Percentiles rank a stretch among this genome's conserved stretches.
These are phyloP conservation scores for Cercophora scortea DNA, from an alignment of 495 filamentous ascomycete genomes.

Conservation along the genomic window DNA sequence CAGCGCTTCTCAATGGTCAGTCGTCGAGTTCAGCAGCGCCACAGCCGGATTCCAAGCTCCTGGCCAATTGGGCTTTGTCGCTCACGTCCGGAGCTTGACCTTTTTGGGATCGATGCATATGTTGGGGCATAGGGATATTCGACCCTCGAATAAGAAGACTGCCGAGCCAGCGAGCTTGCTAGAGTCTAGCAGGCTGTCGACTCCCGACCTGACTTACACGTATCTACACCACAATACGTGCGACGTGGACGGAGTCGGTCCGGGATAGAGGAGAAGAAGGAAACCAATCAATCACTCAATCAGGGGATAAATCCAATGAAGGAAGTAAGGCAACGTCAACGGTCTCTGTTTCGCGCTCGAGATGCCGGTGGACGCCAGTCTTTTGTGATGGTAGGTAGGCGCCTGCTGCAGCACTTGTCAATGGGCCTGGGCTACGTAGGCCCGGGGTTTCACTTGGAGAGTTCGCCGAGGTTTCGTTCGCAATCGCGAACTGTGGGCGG, in stretches of 20 bases:
- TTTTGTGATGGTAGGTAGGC: neutral
- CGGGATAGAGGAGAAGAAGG: neutral
- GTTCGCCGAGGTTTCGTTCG: neutral
- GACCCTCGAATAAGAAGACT: neutral
- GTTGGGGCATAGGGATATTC: neutral
- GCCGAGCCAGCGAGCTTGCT: neutral
- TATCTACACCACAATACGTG: neutral
- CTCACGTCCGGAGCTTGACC: constrained; percentile 14
- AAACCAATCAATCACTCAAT: too few relatives aligned
- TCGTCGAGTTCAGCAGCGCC: constrained; percentile 17
- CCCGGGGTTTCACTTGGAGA: neutral
- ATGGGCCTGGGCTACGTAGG: neutral
- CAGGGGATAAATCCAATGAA: too few relatives aligned
- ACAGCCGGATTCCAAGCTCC: neutral
- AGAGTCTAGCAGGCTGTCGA: neutral
- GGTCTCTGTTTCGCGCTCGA: neutral
- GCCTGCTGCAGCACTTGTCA: neutral
- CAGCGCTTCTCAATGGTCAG: constrained; percentile 1
- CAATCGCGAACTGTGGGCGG: neutral
- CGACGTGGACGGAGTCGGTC: neutral
- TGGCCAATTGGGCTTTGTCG: constrained; percentile 8
- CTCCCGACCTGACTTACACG: neutral
- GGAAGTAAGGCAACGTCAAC: too few relatives aligned
- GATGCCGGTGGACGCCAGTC: neutral
- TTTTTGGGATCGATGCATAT: constrained; percentile 12